A percentile compares a stretch with the other conserved stretches of the same genome.
These are phyloP conservation scores for Solanum corneliomulleri DNA, from an alignment of 257 asterid species.

Conservation along the genomic window DNA sequence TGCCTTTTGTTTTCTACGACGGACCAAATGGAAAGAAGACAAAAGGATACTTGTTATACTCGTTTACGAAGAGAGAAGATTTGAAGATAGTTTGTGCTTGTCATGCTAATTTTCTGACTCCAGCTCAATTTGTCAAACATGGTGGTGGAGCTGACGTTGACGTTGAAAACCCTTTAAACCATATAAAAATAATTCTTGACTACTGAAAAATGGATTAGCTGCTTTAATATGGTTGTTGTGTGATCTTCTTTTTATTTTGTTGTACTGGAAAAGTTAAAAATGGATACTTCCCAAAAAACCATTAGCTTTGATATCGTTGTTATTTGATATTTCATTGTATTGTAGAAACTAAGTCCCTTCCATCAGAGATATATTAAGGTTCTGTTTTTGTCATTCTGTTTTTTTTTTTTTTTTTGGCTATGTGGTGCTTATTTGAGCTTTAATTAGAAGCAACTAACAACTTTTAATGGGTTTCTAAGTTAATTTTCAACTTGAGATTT, in stretches of 20 bases:
- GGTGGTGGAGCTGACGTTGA: slow-evolving; percentile 58
- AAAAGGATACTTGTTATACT: slow-evolving; percentile 54
- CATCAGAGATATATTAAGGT: not conserved
- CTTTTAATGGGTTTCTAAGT: not conserved
- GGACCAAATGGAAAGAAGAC: slow-evolving; percentile 40
- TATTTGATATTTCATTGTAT: too few relatives aligned
- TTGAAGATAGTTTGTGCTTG: slow-evolving; percentile 70
- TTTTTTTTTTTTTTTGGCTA: not conserved
- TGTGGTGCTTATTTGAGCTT: not conserved
- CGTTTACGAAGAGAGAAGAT: slow-evolving; percentile 48
- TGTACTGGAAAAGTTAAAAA: too few relatives aligned
- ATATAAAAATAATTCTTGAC: slow-evolving; percentile 30
- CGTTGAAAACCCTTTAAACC: slow-evolving; percentile 47
- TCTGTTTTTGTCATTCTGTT: not conserved
- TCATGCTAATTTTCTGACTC: slow-evolving; percentile 60
- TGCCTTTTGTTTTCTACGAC: slow-evolving; percentile 42
- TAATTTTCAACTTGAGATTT: not conserved
- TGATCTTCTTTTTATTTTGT: not conserved
- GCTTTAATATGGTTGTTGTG: too few relatives aligned
- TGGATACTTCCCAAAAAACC: too few relatives aligned
- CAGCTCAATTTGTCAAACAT: slow-evolving; percentile 62
- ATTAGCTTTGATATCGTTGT: too few relatives aligned
- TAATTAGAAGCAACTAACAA: not conserved
- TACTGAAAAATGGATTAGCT: not conserved
- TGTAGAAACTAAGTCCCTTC: not conserved